Evolutionary conservation across 371 early-diverging fungal species (phyloP).

Genomic region (Mortierella polycephala): DNA sequence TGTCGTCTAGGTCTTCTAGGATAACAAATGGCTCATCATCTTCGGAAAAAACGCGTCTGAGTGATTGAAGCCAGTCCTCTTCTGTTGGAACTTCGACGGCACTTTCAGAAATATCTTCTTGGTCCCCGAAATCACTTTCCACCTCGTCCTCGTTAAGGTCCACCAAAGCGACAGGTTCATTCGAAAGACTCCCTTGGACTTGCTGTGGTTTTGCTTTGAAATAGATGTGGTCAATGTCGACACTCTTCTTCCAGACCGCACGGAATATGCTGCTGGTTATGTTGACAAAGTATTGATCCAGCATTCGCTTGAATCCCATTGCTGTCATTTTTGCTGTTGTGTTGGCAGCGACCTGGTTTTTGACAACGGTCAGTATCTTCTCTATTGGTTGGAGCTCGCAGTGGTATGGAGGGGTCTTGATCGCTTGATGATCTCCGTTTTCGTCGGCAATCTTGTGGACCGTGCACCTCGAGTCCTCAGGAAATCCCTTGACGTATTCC

Average conservation of each 20-base stretch:
- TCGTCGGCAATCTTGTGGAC: neutral
- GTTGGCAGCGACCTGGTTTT: constrained; percentile 6
- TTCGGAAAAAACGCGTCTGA: too few relatives aligned
- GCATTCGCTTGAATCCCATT: constrained; percentile 3
- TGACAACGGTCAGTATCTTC: constrained; percentile 11
- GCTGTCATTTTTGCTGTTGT: neutral
- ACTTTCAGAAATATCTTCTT: too few relatives aligned
- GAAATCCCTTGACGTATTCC: neutral
- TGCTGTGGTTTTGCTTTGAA: neutral
- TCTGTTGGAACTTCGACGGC: too few relatives aligned
- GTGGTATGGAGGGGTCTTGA: constrained; percentile 21
- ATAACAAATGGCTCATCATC: too few relatives aligned
- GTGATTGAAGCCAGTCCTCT: too few relatives aligned
- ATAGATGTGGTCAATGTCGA: neutral
- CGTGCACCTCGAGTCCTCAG: neutral
- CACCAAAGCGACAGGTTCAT: too few relatives aligned
- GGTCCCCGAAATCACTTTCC: too few relatives aligned
- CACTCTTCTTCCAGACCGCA: constrained; percentile 2
- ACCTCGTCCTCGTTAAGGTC: too few relatives aligned
- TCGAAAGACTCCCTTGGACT: too few relatives aligned
- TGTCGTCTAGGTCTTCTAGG: too few relatives aligned
- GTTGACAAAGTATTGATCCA: neutral
- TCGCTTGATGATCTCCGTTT: neutral
- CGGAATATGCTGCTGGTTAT: neutral
- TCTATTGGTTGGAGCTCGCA: constrained; percentile 27